phyloP scores from a whole-genome alignment of 2,329 filamentous ascomycete genomes.

The Diplocarpon rosae region DNA sequence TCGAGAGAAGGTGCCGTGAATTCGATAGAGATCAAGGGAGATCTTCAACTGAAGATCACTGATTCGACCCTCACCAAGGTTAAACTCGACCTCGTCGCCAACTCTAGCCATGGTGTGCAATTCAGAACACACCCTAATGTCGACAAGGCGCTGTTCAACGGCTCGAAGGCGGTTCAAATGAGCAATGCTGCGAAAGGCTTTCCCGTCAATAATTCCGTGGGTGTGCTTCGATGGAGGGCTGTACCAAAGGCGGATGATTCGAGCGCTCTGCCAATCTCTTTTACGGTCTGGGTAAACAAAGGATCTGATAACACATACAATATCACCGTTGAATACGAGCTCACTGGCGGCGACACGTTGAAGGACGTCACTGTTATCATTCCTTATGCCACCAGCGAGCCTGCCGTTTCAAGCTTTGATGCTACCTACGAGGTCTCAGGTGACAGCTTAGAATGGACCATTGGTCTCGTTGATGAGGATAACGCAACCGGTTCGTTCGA shows the following conservation, averaged over 20 bases:
- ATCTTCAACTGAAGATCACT: constrained; percentile 81
- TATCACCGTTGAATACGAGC: constrained; percentile 91
- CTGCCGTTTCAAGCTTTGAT: constrained; percentile 84
- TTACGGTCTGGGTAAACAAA: constrained; percentile 96
- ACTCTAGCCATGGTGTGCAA: constrained; percentile 72
- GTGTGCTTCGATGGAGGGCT: constrained; percentile 86
- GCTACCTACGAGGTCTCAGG: constrained; percentile 89
- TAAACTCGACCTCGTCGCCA: constrained; percentile 69
- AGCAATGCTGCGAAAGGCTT: constrained; percentile 82
- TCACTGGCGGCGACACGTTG: constrained; percentile 67
- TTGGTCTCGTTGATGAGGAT: constrained; percentile 73
- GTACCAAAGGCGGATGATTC: constrained; percentile 71
- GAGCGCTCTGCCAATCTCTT: constrained; percentile 79
- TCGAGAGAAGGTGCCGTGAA: constrained; percentile 80
- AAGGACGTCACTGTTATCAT: constrained; percentile 81
- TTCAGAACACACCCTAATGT: constrained; percentile 96
- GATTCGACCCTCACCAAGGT: constrained; percentile 85
- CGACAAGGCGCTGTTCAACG: constrained; percentile 78
- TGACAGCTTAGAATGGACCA: constrained; percentile 87
- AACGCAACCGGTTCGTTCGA: constrained; percentile 84
- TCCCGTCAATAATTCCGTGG: constrained; percentile 87
- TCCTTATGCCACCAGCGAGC: constrained; percentile 76
- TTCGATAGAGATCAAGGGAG: constrained; percentile 81
- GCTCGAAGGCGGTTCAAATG: constrained; percentile 75
- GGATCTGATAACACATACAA: constrained; percentile 70